Percentiles rank a stretch among this genome's conserved stretches.
phyloP scores from a whole-genome alignment of 1,284 basidiomycete species.

The Coniferiporia weirii region DNA sequence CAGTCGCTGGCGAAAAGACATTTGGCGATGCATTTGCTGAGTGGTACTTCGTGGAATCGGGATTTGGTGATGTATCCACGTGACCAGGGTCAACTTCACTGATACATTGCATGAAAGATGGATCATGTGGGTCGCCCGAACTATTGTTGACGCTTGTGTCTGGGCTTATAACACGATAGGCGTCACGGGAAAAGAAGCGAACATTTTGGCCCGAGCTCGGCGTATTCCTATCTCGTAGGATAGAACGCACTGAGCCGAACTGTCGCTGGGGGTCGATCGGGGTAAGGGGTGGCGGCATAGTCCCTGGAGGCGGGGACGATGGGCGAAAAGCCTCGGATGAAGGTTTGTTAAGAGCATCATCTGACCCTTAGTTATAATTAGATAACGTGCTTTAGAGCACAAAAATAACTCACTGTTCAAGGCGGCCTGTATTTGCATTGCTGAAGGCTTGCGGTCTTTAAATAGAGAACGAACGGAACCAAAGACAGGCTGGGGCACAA shows the following conservation, averaged over 20 bases:
- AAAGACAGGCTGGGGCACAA: conserved; percentile 10
- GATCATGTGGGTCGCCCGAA: conserved; percentile 31
- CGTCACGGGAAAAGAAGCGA: conserved; percentile 66
- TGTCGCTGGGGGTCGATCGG: conserved; percentile 18
- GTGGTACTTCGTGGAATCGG: conserved; percentile 10
- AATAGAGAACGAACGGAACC: conserved; percentile 15
- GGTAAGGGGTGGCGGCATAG: conserved; percentile 24
- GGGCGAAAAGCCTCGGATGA: conserved; percentile 5
- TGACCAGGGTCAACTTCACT: conserved; percentile 25
- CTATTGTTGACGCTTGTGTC: conserved; percentile 32
- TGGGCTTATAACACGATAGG: conserved; percentile 56
- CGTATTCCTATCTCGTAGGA: conserved; percentile 61
- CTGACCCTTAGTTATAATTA: background rate
- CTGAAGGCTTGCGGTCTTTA: conserved; percentile 21
- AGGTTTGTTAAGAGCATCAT: conserved; percentile 2
- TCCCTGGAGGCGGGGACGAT: conserved; percentile 17
- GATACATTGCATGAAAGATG: conserved; percentile 35
- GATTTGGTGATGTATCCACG: background rate
- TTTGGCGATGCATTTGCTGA: conserved; percentile 12
- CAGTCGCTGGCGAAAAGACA: conserved; percentile 15
- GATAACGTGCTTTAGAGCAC: no score
- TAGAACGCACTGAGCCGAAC: conserved; percentile 52
- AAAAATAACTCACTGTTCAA: conserved; percentile 6
- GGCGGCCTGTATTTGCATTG: conserved; percentile 21
- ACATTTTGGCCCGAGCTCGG: conserved; percentile 72